phyloP scores from a whole-genome alignment of 768 basidiomycete genomes.

The Macrolepiota fuliginosa region DNA sequence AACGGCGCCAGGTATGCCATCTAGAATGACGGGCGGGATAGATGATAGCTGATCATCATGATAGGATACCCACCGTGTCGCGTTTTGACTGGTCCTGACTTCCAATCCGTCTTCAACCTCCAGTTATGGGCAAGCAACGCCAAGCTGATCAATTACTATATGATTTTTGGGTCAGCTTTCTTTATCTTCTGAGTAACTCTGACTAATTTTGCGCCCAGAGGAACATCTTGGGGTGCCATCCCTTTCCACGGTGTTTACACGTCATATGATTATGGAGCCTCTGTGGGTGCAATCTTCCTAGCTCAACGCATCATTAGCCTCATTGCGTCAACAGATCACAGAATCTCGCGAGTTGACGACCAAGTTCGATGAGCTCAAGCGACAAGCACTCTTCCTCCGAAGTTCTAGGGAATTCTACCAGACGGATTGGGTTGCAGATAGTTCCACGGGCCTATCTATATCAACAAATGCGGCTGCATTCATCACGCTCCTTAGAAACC shows the following conservation, averaged over 20 bases:
- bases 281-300: conserved; percentile 30
- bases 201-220: conserved; percentile 36
- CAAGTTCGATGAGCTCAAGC: conserved; percentile 78
- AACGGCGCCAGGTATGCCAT: conserved; percentile 52
- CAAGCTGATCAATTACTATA: conserved; percentile 82
- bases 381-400: conserved; percentile 74
- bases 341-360: conserved; percentile 64
- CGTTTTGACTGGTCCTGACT: conserved; percentile 66
- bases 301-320: background rate
- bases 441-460: conserved; percentile 42
- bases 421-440: conserved; percentile 71
- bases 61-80: conserved; percentile 65
- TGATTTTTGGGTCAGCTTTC: conserved; percentile 67
- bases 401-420: conserved; percentile 79
- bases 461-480: conserved; percentile 47
- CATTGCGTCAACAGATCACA: conserved; percentile 37
- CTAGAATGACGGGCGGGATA: too few relatives aligned
- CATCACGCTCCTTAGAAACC: conserved; percentile 64
- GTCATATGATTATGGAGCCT: conserved; percentile 81
- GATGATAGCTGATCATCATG: background rate
- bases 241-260: conserved; percentile 77
- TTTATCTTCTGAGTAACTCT: background rate
- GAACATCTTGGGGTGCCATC: conserved; percentile 83
- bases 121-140: conserved; percentile 79
- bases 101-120: conserved; percentile 77